Evolutionary conservation across 805 yeast species (phyloP), one percentile per base, ranked within the genome.

Genomic region (Candida anglica): DNA sequence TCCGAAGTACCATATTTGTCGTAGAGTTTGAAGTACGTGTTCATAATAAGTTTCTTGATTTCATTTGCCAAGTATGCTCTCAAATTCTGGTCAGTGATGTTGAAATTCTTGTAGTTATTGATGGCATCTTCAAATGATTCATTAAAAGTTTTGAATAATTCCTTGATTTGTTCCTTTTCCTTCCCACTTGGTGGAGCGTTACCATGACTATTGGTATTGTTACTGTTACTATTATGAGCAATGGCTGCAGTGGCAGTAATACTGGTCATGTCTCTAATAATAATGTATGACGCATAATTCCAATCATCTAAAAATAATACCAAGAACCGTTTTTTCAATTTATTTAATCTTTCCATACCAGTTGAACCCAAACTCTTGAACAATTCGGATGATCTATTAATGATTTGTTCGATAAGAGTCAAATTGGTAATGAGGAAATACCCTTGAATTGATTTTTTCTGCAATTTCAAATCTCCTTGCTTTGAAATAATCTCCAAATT

Each of bases 1-100:
- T 80, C 86, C n/a, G 80, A 78, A 19, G 61, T 63, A 3, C 75
- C 74, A 47, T 85, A 80, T 55, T 85, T 84, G 46, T 84, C 87
- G 56, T 86, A 81, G 53, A 91, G 83, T 48, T 93, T 78, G 50
- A 81, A 79, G 60, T 91, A 91, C 35, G 91, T 75, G 10, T 96
- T 96, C 38, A 79, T 70, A 33, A 93, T 80, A 44, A 87, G 77
- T 43, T 65, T 66, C 22, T 79, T 79, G 49, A 83, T 81, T 48
- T 91, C 97, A 35, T 76, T 75, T 11, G 77, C 70, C 45, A 93
- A 61, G 36, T 71, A 74, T 38, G 73, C 69, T 40, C 79, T 78
- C 55, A 91, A 67, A 26, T 71, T 71, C 4, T 76, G 69, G 51
- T 87, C 94, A 6, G 79, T 74, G 29, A 87, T 70, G 37, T 73